Evolutionary conservation across 1,284 basidiomycete genomes (phyloP).

Genomic region (Puccinia polysora): DNA sequence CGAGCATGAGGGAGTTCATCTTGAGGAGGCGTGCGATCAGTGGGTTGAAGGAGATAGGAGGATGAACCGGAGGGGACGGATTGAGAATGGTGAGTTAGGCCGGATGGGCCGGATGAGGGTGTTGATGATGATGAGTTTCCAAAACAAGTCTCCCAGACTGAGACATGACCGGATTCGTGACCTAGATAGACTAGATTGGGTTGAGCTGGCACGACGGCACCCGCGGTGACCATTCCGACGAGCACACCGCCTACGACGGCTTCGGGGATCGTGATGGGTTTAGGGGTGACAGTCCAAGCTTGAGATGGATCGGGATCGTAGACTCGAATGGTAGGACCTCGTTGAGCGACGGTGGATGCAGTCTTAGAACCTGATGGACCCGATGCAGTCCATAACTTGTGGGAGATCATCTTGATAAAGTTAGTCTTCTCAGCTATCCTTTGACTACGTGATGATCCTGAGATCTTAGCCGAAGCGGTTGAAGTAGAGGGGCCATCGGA

Average conservation of each 20-base stretch:
- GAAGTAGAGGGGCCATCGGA: too few relatives aligned
- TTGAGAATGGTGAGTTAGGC: slow-evolving; percentile 58
- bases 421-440: slow-evolving; percentile 74
- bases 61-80: background rate
- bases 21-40: too few relatives aligned
- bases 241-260: slow-evolving; percentile 45
- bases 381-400: slow-evolving; percentile 69
- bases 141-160: slow-evolving; percentile 61
- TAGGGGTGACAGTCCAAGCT: slow-evolving; percentile 45
- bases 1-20: too few relatives aligned
- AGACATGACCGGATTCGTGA: slow-evolving; percentile 84
- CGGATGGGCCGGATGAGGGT: slow-evolving; percentile 48
- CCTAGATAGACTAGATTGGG: slow-evolving; percentile 73
- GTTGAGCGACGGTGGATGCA: slow-evolving; percentile 55
- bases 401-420: slow-evolving; percentile 68
- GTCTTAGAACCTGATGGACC: slow-evolving; percentile 54
- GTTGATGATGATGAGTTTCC: slow-evolving; percentile 47
- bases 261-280: slow-evolving; percentile 48
- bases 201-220: slow-evolving; percentile 67
- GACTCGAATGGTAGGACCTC: slow-evolving; percentile 69
- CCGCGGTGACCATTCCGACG: slow-evolving; percentile 73
- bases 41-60: too few relatives aligned
- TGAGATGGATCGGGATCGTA: slow-evolving; percentile 61
- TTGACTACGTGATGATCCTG: slow-evolving; percentile 57
- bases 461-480: slow-evolving; percentile 4